Conservation (phyloP, 306 rosid genomes). For the Alnus rubra region DNA sequence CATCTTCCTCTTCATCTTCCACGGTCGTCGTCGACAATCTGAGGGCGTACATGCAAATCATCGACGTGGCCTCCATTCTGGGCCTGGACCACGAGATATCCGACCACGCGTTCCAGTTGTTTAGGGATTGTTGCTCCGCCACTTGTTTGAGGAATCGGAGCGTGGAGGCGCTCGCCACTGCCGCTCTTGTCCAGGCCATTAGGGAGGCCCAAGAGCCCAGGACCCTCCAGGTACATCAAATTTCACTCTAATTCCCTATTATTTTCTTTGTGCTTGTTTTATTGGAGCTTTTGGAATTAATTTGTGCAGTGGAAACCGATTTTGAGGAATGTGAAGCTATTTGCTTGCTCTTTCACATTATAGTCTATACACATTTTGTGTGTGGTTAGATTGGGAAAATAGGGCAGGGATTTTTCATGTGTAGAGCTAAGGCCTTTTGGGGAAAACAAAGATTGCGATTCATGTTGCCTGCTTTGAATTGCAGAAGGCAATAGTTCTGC, state of each 20-base stretch:
- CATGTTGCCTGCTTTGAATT: neutral
- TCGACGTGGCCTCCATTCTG: slow-evolving; percentile 82
- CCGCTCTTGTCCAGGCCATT: slow-evolving; percentile 96
- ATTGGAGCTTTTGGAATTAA: neutral
- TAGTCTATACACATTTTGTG: too few relatives aligned
- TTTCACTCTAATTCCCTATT: neutral
- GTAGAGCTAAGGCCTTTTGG: neutral
- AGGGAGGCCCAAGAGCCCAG: slow-evolving; percentile 95
- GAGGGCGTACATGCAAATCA: slow-evolving; percentile 97
- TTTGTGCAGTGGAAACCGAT: neutral
- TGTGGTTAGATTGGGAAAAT: too few relatives aligned
- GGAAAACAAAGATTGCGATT: neutral
- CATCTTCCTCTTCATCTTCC: slow-evolving; percentile 48
- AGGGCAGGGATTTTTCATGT: neutral
- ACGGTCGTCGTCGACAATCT: slow-evolving; percentile 81
- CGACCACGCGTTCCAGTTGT: slow-evolving; percentile 86
- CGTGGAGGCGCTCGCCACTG: slow-evolving; percentile 97
- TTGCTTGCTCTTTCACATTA: neutral
- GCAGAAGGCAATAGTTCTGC: neutral
- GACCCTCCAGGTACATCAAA: slow-evolving; percentile 66
- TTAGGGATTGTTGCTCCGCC: slow-evolving; percentile 96
- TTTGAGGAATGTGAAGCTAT: slow-evolving; percentile 1
- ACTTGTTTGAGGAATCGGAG: slow-evolving; percentile 95
- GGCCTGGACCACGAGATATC: slow-evolving; percentile 84
- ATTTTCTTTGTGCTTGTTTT: neutral